Base-by-base conservation (phyloP, 345 rosid genomes). In the Salix koriyanagi region DNA sequence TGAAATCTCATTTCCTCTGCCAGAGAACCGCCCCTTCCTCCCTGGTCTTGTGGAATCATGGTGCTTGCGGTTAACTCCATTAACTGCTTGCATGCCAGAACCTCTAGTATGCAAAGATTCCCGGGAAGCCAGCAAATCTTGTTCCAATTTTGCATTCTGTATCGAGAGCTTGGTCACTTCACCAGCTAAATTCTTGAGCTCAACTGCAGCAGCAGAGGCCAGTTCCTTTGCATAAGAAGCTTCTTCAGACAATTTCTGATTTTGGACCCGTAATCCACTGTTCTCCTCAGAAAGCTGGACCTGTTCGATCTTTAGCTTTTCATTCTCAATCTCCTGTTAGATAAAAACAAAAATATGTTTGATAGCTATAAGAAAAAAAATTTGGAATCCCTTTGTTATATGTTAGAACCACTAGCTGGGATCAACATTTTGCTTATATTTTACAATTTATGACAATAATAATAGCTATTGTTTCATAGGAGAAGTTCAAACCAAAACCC, bases 131-230 rank as follows among this genome's bases (percentile, higher is more conserved):
- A 80, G 64, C 73, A 94, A 71, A 70, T 94, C 98, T 76, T 94
- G 94, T 74, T 92, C 98, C 48, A 92, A 83, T 80, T 94, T 96
- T 48, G 89, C 86, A 73, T 91, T 94, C 80, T 90, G 97, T 72
- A 92, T 73, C 6, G 98, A 92, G 62, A 94, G 86, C 79, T 88
- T 94, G 56, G 99, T 94, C 67, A 96, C 98, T 88, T 96, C 97
- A 61, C 87, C 83, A 69, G 98, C 99, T 78, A 96, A 90, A 79
- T 91, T 96, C 86, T 96, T 96, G 70, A 96, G 86, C 86, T 96
- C 99, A 79, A 96, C 96, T 26, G 99, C 99, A 36, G 99, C 99
- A 78, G 99, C 99, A 83, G 99, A 92, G 0, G 99, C 99, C 79
- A 96, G 81, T 83, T 96, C 97, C 82, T 94, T 94, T 0, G 98